Evolutionary conservation across 2,329 filamentous ascomycete genomes (phyloP).

Genomic region (Scytalidium lignicola): DNA sequence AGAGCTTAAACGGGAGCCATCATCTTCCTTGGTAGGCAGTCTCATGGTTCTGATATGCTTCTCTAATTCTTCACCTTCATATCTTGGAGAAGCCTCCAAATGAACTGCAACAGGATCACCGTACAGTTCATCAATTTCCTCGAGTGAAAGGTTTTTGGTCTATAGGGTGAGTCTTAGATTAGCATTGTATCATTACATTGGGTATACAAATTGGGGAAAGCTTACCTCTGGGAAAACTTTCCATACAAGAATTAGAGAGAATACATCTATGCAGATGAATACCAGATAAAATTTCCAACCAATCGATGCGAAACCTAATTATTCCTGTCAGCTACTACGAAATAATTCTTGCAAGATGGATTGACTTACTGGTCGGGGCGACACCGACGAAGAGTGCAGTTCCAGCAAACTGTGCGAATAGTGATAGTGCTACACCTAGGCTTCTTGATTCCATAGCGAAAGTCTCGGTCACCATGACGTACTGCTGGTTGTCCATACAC

Average conservation of each 20-base stretch:
- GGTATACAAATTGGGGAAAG: neutral
- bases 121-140: neutral
- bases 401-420: neutral
- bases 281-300: slow-evolving; percentile 10
- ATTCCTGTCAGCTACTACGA: slow-evolving; percentile 17
- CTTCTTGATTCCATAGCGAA: neutral
- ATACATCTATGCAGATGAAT: neutral
- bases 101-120: neutral
- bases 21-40: neutral
- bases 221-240: neutral
- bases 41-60: neutral
- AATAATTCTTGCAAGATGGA: slow-evolving; percentile 24
- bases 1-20: neutral
- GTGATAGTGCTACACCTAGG: neutral
- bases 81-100: neutral
- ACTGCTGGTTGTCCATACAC: slow-evolving; percentile 1
- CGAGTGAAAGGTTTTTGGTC: neutral
- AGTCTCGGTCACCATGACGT: neutral
- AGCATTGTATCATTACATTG: neutral
- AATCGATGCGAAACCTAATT: slow-evolving; percentile 1
- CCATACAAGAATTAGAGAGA: neutral
- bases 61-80: neutral
- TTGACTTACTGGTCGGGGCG: slow-evolving; percentile 24
- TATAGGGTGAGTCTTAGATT: neutral
- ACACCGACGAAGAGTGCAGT: slow-evolving; percentile 26